Conservation (phyloP, 2,329 filamentous ascomycete species). For the Fusarium nematophilum region DNA sequence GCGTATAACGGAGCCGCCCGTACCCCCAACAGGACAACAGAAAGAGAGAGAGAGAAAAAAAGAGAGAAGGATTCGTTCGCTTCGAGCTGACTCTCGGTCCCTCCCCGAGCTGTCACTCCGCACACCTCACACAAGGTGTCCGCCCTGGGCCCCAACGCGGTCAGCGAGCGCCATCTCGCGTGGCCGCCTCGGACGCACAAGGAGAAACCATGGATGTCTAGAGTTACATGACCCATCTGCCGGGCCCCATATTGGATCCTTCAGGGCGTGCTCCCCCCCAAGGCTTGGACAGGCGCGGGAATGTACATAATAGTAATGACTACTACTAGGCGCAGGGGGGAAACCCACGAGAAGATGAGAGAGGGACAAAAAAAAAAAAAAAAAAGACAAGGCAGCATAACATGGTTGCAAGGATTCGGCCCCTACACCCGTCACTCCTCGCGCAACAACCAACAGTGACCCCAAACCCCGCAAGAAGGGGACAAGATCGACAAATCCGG, state of each 20-base stretch:
- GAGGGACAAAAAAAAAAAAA: not conserved
- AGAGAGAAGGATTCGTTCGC: slow-evolving; percentile 2
- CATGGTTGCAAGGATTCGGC: slow-evolving; percentile 22
- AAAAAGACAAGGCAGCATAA: not conserved
- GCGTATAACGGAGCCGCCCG: slow-evolving; percentile 5
- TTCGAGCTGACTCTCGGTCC: slow-evolving; percentile 1
- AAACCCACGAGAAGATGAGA: too few relatives aligned
- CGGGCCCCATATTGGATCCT: slow-evolving; percentile 27
- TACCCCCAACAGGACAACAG: not conserved
- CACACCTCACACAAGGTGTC: slow-evolving; percentile 33
- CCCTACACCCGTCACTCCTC: slow-evolving; percentile 6
- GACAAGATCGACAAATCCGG: slow-evolving; percentile 32
- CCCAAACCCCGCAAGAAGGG: slow-evolving; percentile 20
- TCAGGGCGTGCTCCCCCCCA: not conserved
- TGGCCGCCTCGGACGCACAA: slow-evolving; percentile 41
- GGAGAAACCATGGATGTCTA: slow-evolving; percentile 24
- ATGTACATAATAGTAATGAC: not conserved
- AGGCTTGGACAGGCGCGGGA: too few relatives aligned
- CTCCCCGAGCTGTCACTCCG: slow-evolving; percentile 18
- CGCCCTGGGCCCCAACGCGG: slow-evolving; percentile 25
- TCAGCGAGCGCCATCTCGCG: slow-evolving; percentile 44
- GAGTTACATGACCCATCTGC: slow-evolving; percentile 42
- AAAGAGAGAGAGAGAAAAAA: too few relatives aligned
- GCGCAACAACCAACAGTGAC: slow-evolving; percentile 10
- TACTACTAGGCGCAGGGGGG: too few relatives aligned